phyloP scores from a whole-genome alignment of 2,329 filamentous ascomycete species.

The Lithohypha guttulata region DNA sequence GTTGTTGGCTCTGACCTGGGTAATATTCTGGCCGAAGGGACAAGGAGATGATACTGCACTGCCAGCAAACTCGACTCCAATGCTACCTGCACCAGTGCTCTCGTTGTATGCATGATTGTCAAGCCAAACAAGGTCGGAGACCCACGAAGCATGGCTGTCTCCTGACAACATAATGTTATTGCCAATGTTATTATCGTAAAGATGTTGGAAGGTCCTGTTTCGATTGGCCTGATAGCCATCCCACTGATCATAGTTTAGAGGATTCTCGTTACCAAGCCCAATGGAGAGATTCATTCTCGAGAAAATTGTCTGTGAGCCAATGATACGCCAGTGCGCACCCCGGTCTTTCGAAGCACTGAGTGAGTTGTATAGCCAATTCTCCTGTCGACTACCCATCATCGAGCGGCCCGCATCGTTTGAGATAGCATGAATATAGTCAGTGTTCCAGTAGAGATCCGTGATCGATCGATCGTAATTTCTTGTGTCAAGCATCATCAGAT shows the following conservation, averaged over 20 bases:
- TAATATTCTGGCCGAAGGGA: conserved; percentile 49
- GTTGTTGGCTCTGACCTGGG: conserved; percentile 41
- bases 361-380: conserved; percentile 60
- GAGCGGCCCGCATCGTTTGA: conserved; percentile 56
- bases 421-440: conserved; percentile 50
- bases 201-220: conserved; percentile 57
- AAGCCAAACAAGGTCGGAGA: conserved; percentile 49
- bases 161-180: conserved; percentile 67
- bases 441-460: conserved; percentile 50
- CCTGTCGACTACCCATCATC: conserved; percentile 62
- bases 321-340: conserved; percentile 59
- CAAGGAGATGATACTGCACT: conserved; percentile 52
- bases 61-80: conserved; percentile 57
- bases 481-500: conserved; percentile 60
- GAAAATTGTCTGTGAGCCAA: conserved; percentile 63
- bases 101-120: conserved; percentile 40
- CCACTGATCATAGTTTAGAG: conserved; percentile 49
- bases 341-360: conserved; percentile 49
- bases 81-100: conserved; percentile 42
- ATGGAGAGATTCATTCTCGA: conserved; percentile 43
- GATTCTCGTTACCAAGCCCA: conserved; percentile 31
- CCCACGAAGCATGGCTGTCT: conserved; percentile 59
- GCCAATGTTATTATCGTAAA: conserved; percentile 56
- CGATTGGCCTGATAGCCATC: conserved; percentile 59
- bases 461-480: conserved; percentile 58